phyloP scores from a whole-genome alignment of 2,329 filamentous ascomycete genomes.

The Alternaria metachromatica region DNA sequence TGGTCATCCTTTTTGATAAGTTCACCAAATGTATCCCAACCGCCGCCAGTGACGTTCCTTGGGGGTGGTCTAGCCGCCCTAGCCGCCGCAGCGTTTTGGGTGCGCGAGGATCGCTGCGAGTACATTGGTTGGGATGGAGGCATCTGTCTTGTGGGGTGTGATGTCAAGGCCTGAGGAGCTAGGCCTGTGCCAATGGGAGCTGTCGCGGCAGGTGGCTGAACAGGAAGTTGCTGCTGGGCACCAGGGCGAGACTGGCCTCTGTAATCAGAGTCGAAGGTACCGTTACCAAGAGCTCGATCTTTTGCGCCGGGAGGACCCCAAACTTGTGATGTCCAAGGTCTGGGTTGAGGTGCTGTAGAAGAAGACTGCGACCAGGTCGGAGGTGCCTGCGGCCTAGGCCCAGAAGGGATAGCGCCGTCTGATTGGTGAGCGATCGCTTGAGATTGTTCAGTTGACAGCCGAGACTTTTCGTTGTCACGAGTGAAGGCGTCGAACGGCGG shows the following conservation, averaged over 20 bases:
- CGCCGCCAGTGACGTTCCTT: constrained; percentile 36
- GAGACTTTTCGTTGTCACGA: constrained; percentile 28
- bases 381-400: constrained; percentile 35
- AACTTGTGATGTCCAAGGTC: constrained; percentile 61
- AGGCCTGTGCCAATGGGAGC: constrained; percentile 32
- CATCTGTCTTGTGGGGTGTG: constrained; percentile 24
- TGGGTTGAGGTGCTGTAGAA: constrained; percentile 32
- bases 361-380: constrained; percentile 39
- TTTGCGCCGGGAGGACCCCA: constrained; percentile 75
- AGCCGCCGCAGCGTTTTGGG: constrained; percentile 16
- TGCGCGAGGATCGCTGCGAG: constrained; percentile 21
- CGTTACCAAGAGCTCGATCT: constrained; percentile 76
- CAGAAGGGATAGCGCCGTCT: constrained; percentile 22
- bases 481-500: constrained; percentile 27
- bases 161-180: constrained; percentile 22
- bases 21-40: constrained; percentile 43
- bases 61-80: constrained; percentile 33
- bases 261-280: constrained; percentile 73
- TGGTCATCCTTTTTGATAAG: constrained; percentile 41
- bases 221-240: constrained; percentile 35
- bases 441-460: constrained; percentile 22
- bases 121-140: constrained; percentile 31
- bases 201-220: constrained; percentile 32
- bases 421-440: constrained; percentile 24
- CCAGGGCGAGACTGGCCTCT: constrained; percentile 54